Evolutionary conservation across 2,329 filamentous ascomycete species (phyloP), one percentile per base, ranked within the genome.

Genomic region (Penicillium crustosum): DNA sequence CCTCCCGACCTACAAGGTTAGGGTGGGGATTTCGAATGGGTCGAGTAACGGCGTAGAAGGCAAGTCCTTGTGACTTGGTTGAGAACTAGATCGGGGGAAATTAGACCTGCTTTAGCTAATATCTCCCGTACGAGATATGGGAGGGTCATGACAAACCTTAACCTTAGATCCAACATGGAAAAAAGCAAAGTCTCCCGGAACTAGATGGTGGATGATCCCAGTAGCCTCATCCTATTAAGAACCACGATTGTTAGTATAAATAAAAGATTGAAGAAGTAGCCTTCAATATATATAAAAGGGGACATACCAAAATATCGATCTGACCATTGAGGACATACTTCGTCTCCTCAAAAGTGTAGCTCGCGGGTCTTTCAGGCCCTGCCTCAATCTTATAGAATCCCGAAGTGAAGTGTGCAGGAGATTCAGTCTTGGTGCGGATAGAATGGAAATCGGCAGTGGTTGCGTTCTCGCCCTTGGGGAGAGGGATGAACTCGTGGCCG

Each of bases 391-490:
- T 67, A 39, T 68, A 68, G 49, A 68, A 66, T 13, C 64, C 62
- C 0, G 66, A 65, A n/a, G 65, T 67, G 15, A 67, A 48, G 51
- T 62, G 31, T 4, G 66, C 55, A n/a, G 65, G 64, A 8, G 63
- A 63, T 23, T 65, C 59, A 6, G 62, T 67, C 55, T 65, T 55
- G 35, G 65, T 67, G 42, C 62, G 65, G 13, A 63, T 62, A 7
- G 64, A 66, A 44, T 68, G 65, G 52, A 68, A 68, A 48, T 68
- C 65, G 51, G 65, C 65, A 8, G 61, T 66, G n/a, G 54, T 66
- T 45, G 65, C 66, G 49, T 66, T 66, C 47, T 65, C 61, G 29
- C 64, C 65, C 38, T 59, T 43, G 19, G 65, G 65, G 9, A 67
- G 62, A 19, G 62, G 62, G 19, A 68, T 64, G 44, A 62, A 65